Percentiles rank a stretch among this genome's conserved stretches.
These are phyloP conservation scores for Aspergillus transmontanensis DNA, from an alignment of 2,329 filamentous ascomycete genomes.

Conservation along the genomic window DNA sequence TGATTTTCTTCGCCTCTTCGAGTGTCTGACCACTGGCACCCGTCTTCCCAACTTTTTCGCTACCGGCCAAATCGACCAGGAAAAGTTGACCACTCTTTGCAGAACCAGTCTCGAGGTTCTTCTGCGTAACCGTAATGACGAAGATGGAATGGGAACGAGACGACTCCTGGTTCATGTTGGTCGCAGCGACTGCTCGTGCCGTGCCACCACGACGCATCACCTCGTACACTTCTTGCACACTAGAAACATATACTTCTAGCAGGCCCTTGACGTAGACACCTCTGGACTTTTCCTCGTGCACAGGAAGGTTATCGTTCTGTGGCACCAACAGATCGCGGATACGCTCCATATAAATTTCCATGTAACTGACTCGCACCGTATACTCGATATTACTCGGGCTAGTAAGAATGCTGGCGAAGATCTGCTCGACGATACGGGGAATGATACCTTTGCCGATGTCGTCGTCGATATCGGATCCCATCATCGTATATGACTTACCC, in stretches of 20 bases:
- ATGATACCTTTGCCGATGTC: slow-evolving; percentile 88
- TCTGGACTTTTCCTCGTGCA: slow-evolving; percentile 96
- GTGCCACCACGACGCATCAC: slow-evolving; percentile 92
- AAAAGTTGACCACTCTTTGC: slow-evolving; percentile 96
- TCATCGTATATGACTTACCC: slow-evolving; percentile 99
- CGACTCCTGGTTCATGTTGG: slow-evolving; percentile 99
- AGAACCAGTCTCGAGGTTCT: slow-evolving; percentile 94
- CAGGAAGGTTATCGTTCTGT: slow-evolving; percentile 91
- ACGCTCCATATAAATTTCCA: slow-evolving; percentile 99
- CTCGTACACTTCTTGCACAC: slow-evolving; percentile 93
- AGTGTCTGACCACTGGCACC: slow-evolving; percentile 95
- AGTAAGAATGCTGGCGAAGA: slow-evolving; percentile 90
- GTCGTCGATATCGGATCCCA: slow-evolving; percentile 93
- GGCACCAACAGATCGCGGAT: slow-evolving; percentile 92
- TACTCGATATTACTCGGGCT: slow-evolving; percentile 95
- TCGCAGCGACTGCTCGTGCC: slow-evolving; percentile 87
- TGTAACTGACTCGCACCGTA: slow-evolving; percentile 97
- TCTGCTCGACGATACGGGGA: slow-evolving; percentile 94
- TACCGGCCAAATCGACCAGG: slow-evolving; percentile 96
- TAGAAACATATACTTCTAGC: slow-evolving; percentile 92
- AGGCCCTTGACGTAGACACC: slow-evolving; percentile 97
- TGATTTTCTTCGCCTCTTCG: slow-evolving; percentile 99
- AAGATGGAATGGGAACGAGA: slow-evolving; percentile 98
- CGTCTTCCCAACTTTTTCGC: slow-evolving; percentile 98
- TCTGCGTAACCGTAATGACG: slow-evolving; percentile 94